Evolutionary conservation across 208 protist species (phyloP), one percentile per base, ranked within the genome.

Genomic region (Wallacemonas sp.): DNA sequence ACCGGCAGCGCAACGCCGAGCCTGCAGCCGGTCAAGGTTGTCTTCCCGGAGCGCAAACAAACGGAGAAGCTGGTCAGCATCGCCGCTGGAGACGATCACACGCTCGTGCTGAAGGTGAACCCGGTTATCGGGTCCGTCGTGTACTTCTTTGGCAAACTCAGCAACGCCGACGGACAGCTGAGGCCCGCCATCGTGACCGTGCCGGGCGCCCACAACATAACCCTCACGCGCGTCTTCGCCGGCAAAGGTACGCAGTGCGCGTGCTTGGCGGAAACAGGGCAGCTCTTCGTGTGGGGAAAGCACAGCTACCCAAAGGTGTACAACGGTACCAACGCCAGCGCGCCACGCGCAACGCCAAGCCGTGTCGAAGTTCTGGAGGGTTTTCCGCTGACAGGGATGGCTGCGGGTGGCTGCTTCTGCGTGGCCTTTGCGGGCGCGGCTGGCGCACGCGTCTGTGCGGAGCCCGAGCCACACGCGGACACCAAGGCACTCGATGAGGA

Each of bases 101-200:
- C 88, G 17, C 44, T 95, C 44, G 80, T 92, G 24, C 72, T 95
- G 26, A 82, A 82, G 58, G 63, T 84, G 26, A 90, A 81, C 54
- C 47, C 71, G 0, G 68, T 75, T 4, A 75, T 88, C 8, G 85
- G 83, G 22, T 78, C 86, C 17, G 65, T 89, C 14, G 71, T 95
- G 51, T 95, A 95, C 67, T 83, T 84, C 60, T 95, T 91, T 69
- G 88, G 88, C 19, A 74, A 79, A 44, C 71, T 84, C 26, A 82
- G 61, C 66, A 84, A 82, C 60, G 62, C 58, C 9, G 86, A 91
- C 46, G 80, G 79, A 0, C 82, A 89, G 71, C 68, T 83, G 53
- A 64, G 45, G 34, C 85, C 88, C 26, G 70, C 53, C 17, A 66
- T 91, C 33, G 47, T 91, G 19, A 70, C 72, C 39, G 24, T 88